Evolutionary conservation across 2,329 filamentous ascomycete species (phyloP).

Genomic region (Ophiocordyceps camponoti-leonardi): DNA sequence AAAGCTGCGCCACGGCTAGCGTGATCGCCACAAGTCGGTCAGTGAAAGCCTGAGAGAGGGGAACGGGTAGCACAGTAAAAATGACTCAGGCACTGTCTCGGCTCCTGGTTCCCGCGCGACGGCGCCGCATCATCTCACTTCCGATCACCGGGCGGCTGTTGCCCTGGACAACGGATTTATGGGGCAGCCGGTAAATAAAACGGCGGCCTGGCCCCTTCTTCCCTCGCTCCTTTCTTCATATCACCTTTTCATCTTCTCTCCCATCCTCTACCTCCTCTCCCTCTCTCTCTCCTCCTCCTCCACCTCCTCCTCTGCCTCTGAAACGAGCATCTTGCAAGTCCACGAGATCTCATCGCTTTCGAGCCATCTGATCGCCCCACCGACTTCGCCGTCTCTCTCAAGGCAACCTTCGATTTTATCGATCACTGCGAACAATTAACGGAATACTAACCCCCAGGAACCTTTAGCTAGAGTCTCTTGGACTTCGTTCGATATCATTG

Average conservation of each 20-base stretch:
- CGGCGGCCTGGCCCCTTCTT: constrained; percentile 8
- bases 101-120: background rate
- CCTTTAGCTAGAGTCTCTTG: constrained; percentile 43
- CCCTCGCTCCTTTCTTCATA: background rate
- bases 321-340: constrained; percentile 17
- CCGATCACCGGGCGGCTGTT: constrained; percentile 8
- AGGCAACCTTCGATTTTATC: constrained; percentile 27
- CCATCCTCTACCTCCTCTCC: constrained; percentile 2
- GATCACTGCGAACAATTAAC: constrained; percentile 23
- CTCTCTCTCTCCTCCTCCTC: constrained; percentile 1
- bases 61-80: background rate
- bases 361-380: constrained; percentile 28
- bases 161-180: constrained; percentile 16
- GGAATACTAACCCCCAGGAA: constrained; percentile 34
- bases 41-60: too few relatives aligned
- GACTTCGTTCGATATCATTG: constrained; percentile 30
- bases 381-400: constrained; percentile 25
- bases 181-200: constrained; percentile 30
- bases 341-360: constrained; percentile 30
- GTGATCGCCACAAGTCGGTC: background rate
- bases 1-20: background rate
- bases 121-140: background rate
- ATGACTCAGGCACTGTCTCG: background rate
- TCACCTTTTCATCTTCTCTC: background rate
- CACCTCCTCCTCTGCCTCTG: constrained; percentile 7